These are phyloP conservation scores for Skeletonema menzelii DNA, from an alignment of 108 stramenopile genomes.

Conservation along the genomic window DNA sequence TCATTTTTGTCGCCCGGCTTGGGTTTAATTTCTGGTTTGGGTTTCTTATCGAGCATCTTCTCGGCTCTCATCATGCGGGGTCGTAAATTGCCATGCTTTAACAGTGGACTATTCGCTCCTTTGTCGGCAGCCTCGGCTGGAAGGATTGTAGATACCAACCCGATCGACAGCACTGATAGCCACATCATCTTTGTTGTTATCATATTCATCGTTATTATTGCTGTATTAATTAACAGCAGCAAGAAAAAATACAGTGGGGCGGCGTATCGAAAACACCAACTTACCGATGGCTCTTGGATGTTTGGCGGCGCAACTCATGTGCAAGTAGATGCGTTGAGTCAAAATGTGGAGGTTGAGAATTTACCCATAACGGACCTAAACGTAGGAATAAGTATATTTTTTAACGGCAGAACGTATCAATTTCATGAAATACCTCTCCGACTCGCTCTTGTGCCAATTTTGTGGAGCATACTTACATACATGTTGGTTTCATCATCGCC, in stretches of 20 bases:
- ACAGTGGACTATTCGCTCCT: not conserved
- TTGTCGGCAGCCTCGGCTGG: not conserved
- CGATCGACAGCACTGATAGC: not conserved
- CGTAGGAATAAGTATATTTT: not conserved
- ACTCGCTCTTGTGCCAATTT: no score
- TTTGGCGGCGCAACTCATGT: not conserved
- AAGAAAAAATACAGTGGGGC: not conserved
- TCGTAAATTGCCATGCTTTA: not conserved
- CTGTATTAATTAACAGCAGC: not conserved
- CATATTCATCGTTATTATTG: not conserved
- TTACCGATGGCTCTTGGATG: not conserved
- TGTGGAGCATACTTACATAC: no score
- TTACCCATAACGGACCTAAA: not conserved
- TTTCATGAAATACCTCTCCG: no score
- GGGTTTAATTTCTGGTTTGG: not conserved
- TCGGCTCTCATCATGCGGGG: not conserved
- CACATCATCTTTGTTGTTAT: not conserved
- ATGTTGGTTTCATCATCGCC: no score
- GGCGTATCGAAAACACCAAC: not conserved
- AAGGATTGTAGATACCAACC: not conserved
- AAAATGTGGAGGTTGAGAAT: not conserved
- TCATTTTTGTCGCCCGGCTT: not conserved
- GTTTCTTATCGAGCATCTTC: not conserved
- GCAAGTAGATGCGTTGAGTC: conserved; percentile 2
- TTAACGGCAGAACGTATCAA: not conserved